A percentile compares a stretch with the other conserved stretches of the same genome.
These are phyloP conservation scores for Verbena officinalis DNA, from an alignment of 257 asterid species.

Conservation along the genomic window DNA sequence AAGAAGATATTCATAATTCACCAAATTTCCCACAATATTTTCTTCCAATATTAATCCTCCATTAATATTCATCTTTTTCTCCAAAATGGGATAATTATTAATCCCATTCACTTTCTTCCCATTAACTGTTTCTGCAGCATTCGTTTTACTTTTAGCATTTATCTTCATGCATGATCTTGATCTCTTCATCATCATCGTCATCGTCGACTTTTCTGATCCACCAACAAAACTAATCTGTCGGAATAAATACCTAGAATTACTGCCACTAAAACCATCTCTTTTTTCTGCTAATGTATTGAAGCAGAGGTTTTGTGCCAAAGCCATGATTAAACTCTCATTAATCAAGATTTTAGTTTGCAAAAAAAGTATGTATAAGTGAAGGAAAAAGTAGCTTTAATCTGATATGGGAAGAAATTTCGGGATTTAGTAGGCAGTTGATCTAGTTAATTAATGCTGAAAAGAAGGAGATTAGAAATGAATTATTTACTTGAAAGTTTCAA, in stretches of 20 bases:
- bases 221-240: neutral
- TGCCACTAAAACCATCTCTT: neutral
- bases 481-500: conserved; percentile 10
- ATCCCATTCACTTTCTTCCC: conserved; percentile 73
- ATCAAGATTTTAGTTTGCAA: too few relatives aligned
- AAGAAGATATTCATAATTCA: conserved; percentile 45
- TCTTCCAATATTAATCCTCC: conserved; percentile 4
- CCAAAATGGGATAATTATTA: conserved; percentile 27
- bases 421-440: conserved; percentile 31
- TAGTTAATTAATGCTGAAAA: conserved; percentile 21
- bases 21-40: conserved; percentile 17
- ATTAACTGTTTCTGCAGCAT: conserved; percentile 41
- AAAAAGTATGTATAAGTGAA: too few relatives aligned
- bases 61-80: neutral
- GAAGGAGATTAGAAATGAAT: conserved; percentile 11
- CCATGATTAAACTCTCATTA: conserved; percentile 19
- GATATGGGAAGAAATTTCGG: neutral
- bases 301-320: conserved; percentile 21
- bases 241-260: too few relatives aligned
- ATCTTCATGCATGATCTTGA: conserved; percentile 26
- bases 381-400: neutral
- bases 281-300: neutral
- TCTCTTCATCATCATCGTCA: neutral
- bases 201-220: neutral
- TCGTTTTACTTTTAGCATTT: conserved; percentile 29